Evolutionary conservation across 2,329 filamentous ascomycete genomes (phyloP), one percentile per base, ranked within the genome.

Genomic region (Chalaropsis ovoidea): DNA sequence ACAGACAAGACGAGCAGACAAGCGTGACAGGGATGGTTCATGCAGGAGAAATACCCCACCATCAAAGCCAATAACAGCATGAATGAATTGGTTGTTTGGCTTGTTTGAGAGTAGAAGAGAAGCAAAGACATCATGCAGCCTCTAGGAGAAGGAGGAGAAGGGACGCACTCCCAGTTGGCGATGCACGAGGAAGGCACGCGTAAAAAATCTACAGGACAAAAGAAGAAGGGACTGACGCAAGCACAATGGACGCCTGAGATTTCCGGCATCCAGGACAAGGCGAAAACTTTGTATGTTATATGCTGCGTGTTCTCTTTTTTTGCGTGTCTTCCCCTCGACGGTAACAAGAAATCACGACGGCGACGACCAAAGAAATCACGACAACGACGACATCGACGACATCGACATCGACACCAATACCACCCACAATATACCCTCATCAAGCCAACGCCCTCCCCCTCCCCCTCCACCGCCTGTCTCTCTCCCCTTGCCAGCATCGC

Each of bases 31-130:
- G 60, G 60, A 45, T 19, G 7, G 41, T 43, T 15, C 15, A 45
- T 43, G 60, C 41, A 62, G 60, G 41, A 45, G 41, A 62, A 45
- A 62, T 17, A 62, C 39, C 39, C 39, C 13, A 27, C 35, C 35
- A 47, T 58, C 27, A 39, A 58, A n/a, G 10, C 11, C 17, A 35
- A 58, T 35, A 58, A 58, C n/a, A 8, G n/a, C 17, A 56, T 56
- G 10, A 43, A 43, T 43, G 3, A 4, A n/a, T 43, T 13, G 42
- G 42, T 43, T n/a, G 42, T 47, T 17, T 47, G 43, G 3, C 43
- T 19, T 47, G n/a, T 47, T 19, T 19, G n/a, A 8, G 15, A 19
- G 43, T 13, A 47, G 43, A 19, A 47, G 43, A 10, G n/a, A n/a
- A n/a, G n/a, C n/a, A 19, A n/a, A 47, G 43, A 47, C 43, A 47